These are phyloP conservation scores for Candida sonorensis DNA, from an alignment of 805 yeast genomes.

Conservation along the genomic window DNA sequence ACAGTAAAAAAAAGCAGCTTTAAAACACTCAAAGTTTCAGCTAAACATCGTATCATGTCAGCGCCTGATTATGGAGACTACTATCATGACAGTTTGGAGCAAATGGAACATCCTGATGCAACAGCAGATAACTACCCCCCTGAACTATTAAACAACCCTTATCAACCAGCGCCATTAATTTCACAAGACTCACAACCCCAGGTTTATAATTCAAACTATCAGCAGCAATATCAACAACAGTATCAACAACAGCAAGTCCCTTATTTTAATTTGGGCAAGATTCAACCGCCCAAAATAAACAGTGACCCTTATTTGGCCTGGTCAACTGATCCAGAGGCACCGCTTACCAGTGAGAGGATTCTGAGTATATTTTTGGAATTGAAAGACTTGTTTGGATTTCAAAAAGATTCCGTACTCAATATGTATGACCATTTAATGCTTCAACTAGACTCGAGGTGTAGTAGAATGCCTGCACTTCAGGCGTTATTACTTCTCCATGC, in stretches of 20 bases:
- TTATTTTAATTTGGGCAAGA: too few species aligned
- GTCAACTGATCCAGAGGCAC: conserved; percentile 59
- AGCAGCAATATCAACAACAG: background rate
- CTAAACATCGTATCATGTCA: too few species aligned
- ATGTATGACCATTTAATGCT: conserved; percentile 77
- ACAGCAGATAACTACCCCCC: too few species aligned
- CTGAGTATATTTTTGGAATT: conserved; percentile 51
- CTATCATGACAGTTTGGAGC: too few species aligned
- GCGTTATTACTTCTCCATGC: conserved; percentile 78
- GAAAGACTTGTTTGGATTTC: conserved; percentile 74
- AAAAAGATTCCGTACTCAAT: conserved; percentile 66
- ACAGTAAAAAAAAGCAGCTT: too few species aligned
- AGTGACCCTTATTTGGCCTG: conserved; percentile 50
- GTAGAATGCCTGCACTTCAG: conserved; percentile 62
- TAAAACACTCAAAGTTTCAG: too few species aligned
- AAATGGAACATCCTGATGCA: too few species aligned
- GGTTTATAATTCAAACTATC: background rate
- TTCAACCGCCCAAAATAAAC: too few species aligned
- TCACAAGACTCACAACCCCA: too few species aligned
- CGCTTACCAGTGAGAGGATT: conserved; percentile 65
- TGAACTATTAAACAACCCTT: too few species aligned
- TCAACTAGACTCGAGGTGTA: conserved; percentile 79
- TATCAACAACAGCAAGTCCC: conserved; percentile 5
- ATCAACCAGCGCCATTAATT: too few species aligned
- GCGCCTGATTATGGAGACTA: too few species aligned